These are phyloP conservation scores for Exophiala viscosa DNA, from an alignment of 2,329 filamentous ascomycete genomes.

Conservation along the genomic window DNA sequence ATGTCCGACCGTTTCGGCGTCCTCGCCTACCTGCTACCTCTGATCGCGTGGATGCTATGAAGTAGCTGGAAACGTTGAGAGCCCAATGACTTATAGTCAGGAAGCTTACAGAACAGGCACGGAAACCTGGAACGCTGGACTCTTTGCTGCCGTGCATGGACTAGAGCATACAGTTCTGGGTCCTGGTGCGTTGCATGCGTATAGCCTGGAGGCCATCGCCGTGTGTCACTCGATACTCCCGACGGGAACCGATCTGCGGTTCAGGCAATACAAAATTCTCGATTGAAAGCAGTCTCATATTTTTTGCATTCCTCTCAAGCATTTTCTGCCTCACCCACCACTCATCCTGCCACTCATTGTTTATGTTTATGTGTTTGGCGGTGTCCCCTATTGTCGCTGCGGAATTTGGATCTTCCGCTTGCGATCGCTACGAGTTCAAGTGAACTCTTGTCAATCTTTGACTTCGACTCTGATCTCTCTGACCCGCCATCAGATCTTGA, in stretches of 20 bases:
- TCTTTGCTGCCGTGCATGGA: not conserved
- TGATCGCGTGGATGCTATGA: slow-evolving; percentile 1
- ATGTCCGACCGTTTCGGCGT: no score
- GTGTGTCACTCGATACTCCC: not conserved
- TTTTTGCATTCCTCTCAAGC: not conserved
- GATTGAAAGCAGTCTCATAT: not conserved
- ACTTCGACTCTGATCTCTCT: slow-evolving; percentile 17
- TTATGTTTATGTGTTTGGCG: not conserved
- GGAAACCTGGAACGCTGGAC: not conserved
- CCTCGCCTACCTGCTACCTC: not conserved
- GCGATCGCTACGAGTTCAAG: not conserved
- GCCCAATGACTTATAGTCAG: no score
- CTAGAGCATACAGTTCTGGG: not conserved
- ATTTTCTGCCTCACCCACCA: not conserved
- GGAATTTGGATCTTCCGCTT: not conserved
- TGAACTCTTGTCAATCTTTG: not conserved
- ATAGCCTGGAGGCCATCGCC: not conserved
- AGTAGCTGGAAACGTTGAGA: not conserved
- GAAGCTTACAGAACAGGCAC: no score
- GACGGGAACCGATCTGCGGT: not conserved
- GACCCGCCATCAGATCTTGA: slow-evolving; percentile 19
- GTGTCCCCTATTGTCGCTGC: not conserved
- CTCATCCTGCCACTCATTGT: not conserved
- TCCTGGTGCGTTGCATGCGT: not conserved
- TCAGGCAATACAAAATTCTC: not conserved